phyloP scores from a whole-genome alignment of 257 asterid species.

The Solanum chaucha region DNA sequence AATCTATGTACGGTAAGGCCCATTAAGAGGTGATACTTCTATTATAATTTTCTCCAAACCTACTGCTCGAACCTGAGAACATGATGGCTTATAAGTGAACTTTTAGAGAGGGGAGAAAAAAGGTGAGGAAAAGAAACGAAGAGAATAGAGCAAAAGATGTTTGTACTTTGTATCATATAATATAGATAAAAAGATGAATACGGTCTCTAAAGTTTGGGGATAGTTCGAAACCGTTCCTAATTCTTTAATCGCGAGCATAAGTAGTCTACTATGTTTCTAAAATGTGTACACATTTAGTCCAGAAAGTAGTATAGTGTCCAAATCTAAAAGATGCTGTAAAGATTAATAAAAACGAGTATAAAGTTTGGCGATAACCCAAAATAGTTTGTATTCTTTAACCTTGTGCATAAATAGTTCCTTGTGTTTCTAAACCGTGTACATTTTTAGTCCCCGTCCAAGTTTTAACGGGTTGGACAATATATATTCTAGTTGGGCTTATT shows the following conservation, averaged over 20 bases:
- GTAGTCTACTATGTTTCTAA: not conserved
- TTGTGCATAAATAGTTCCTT: not conserved
- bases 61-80: not conserved
- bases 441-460: not conserved
- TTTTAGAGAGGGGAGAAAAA: not conserved
- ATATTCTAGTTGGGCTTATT: not conserved
- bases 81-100: not conserved
- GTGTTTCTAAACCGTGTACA: not conserved
- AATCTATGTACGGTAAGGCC: not conserved
- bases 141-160: not conserved
- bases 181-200: not conserved
- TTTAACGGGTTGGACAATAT: not conserved
- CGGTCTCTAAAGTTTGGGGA: not conserved
- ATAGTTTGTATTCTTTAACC: not conserved
- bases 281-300: not conserved
- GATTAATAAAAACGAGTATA: not conserved
- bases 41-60: rapidly evolving
- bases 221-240: not conserved
- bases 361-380: not conserved
- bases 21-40: rapidly evolving
- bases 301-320: not conserved
- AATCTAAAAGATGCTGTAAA: not conserved
- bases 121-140: not conserved
- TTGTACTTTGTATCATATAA: too few relatives aligned
- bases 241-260: not conserved